Evolutionary conservation across 1,139 yeast species (phyloP).

Genomic region (Debaryomycetaceae sp.): DNA sequence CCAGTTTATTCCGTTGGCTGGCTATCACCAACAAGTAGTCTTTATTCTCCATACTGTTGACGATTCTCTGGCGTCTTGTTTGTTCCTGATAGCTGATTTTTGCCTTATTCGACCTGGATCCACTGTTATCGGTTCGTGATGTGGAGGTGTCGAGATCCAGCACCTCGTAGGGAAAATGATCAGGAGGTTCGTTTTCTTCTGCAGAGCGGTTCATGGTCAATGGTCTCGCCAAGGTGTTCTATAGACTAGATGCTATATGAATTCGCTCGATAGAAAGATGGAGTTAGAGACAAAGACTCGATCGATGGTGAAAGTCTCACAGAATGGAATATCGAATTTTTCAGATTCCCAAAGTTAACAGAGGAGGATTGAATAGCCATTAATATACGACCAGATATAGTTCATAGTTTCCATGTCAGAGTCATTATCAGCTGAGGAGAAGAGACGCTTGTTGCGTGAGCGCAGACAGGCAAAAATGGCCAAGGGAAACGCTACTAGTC

Average conservation of each 20-base stretch:
- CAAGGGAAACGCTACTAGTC: constrained; percentile 51
- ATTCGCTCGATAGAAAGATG: background rate
- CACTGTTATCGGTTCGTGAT: background rate
- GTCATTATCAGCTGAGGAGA: constrained; percentile 53
- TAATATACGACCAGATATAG: too few species aligned
- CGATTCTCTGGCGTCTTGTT: constrained; percentile 34
- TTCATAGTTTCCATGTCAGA: constrained; percentile 16
- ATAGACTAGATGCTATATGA: too few species aligned
- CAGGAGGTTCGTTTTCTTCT: background rate
- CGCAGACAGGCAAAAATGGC: constrained; percentile 68
- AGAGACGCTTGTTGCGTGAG: constrained; percentile 58
- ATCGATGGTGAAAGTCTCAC: background rate
- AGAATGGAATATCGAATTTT: too few species aligned
- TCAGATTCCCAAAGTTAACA: too few species aligned
- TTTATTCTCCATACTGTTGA: constrained; percentile 41
- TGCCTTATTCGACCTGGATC: background rate
- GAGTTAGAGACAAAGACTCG: background rate
- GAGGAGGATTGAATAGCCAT: too few species aligned
- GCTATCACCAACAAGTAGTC: constrained; percentile 45
- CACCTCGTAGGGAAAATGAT: background rate
- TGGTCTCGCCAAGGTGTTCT: too few species aligned
- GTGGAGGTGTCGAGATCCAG: background rate
- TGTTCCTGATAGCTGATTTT: constrained; percentile 36
- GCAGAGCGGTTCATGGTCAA: background rate
- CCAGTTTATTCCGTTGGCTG: constrained; percentile 41